phyloP scores from a whole-genome alignment of 2,329 filamentous ascomycete species.

The Hypoxylon sp. region DNA sequence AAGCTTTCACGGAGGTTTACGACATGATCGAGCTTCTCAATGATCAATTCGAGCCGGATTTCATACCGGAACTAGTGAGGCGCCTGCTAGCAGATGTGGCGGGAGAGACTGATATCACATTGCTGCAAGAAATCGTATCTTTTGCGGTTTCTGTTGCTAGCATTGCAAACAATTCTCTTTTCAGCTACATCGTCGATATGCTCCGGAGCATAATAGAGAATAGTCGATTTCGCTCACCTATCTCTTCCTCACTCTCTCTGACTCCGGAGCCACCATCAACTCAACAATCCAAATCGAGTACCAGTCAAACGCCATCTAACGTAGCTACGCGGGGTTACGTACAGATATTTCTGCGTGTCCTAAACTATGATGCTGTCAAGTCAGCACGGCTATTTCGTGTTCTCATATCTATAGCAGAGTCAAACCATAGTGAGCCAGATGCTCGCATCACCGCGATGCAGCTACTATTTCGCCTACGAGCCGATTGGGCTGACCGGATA shows the following conservation, averaged over 20 bases:
- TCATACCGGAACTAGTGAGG: slow-evolving; percentile 71
- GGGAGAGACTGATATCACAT: slow-evolving; percentile 73
- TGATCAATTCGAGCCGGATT: slow-evolving; percentile 70
- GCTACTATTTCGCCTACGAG: slow-evolving; percentile 84
- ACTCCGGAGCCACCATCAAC: slow-evolving; percentile 46
- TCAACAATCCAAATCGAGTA: slow-evolving; percentile 49
- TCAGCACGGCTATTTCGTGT: slow-evolving; percentile 73
- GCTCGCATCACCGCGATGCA: slow-evolving; percentile 82
- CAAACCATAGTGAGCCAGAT: slow-evolving; percentile 73
- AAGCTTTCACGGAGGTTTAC: slow-evolving; percentile 71
- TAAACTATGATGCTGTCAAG: slow-evolving; percentile 77
- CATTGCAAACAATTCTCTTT: slow-evolving; percentile 71
- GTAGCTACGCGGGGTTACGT: slow-evolving; percentile 80
- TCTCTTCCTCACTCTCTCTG: slow-evolving; percentile 51
- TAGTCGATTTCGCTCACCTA: slow-evolving; percentile 63
- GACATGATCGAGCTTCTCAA: slow-evolving; percentile 71
- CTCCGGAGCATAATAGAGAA: slow-evolving; percentile 66
- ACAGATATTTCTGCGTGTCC: slow-evolving; percentile 80
- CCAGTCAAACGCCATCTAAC: slow-evolving; percentile 73
- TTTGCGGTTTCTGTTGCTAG: slow-evolving; percentile 76
- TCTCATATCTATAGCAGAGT: slow-evolving; percentile 74
- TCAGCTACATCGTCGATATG: slow-evolving; percentile 69
- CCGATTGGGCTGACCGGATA: slow-evolving; percentile 83
- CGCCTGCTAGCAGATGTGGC: slow-evolving; percentile 73
- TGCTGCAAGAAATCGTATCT: slow-evolving; percentile 75